A percentile compares a stretch with the other conserved stretches of the same genome.
These are phyloP conservation scores for Raddia distichophylla DNA, from an alignment of 176 grass and related monocot species.

Conservation along the genomic window DNA sequence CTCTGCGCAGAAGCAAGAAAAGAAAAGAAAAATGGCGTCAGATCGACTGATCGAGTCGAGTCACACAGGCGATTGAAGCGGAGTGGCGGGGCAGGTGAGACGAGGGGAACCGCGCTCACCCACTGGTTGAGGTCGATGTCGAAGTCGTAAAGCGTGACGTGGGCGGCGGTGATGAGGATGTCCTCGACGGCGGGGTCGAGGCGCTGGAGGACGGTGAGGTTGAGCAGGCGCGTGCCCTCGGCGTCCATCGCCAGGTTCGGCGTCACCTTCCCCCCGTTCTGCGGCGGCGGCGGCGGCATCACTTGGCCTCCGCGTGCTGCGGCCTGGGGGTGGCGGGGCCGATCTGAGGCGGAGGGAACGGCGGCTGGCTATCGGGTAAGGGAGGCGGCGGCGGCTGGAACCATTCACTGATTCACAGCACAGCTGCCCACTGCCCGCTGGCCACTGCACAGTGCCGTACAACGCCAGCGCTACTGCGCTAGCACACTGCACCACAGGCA, in stretches of 20 bases:
- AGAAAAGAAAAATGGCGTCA: neutral
- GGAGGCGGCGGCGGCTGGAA: slow-evolving; percentile 2
- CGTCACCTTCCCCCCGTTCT: slow-evolving; percentile 68
- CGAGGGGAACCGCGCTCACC: slow-evolving; percentile 43
- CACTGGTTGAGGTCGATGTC: slow-evolving; percentile 88
- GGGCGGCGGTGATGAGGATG: slow-evolving; percentile 87
- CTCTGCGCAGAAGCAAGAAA: slow-evolving; percentile 52
- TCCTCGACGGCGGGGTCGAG: slow-evolving; percentile 94
- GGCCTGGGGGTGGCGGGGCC: neutral
- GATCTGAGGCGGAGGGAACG: slow-evolving; percentile 9
- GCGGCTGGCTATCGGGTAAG: neutral
- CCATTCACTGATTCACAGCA: too few species aligned
- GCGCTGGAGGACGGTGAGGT: slow-evolving; percentile 92
- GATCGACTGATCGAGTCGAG: slow-evolving; percentile 48
- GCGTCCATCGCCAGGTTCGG: slow-evolving; percentile 74
- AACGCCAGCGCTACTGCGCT: too few species aligned
- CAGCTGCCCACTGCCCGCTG: too few species aligned
- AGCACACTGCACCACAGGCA: too few species aligned
- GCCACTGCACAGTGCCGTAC: too few species aligned
- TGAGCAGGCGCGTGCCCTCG: slow-evolving; percentile 70
- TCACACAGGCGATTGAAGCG: neutral
- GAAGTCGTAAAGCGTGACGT: slow-evolving; percentile 97
- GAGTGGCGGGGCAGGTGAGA: neutral
- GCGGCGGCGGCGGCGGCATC: slow-evolving; percentile 44
- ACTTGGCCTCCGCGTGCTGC: neutral